phyloP scores from a whole-genome alignment of 2,329 filamentous ascomycete genomes.

The Cytospora chrysosperma region DNA sequence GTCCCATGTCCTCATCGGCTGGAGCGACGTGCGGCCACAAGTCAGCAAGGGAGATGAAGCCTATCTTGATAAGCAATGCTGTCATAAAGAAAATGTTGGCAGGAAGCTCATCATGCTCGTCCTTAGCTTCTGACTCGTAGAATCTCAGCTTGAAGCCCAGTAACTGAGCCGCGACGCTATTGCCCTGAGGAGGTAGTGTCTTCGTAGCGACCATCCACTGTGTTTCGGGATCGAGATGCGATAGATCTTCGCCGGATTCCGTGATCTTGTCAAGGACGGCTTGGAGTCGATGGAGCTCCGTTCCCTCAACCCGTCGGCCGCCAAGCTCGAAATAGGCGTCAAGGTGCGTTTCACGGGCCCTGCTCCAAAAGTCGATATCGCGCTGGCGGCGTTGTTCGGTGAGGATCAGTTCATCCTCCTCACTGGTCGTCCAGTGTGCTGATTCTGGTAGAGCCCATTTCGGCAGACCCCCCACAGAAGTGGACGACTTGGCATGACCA shows the following conservation, averaged over 20 bases:
- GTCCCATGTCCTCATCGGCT: constrained; percentile 77
- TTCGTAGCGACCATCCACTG: constrained; percentile 80
- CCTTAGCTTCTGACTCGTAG: constrained; percentile 78
- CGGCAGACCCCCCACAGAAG: constrained; percentile 68
- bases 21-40: constrained; percentile 92
- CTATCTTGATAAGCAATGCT: constrained; percentile 91
- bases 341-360: constrained; percentile 73
- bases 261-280: constrained; percentile 39
- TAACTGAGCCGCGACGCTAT: constrained; percentile 87
- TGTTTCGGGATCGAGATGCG: constrained; percentile 56
- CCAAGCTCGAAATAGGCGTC: constrained; percentile 89
- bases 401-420: constrained; percentile 65
- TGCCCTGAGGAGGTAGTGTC: constrained; percentile 80
- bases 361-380: constrained; percentile 77
- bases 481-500: constrained; percentile 46
- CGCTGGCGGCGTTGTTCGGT: constrained; percentile 58
- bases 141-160: constrained; percentile 97
- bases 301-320: constrained; percentile 63
- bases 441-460: constrained; percentile 79
- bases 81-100: constrained; percentile 92
- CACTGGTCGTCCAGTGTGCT: constrained; percentile 59
- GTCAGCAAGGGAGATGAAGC: constrained; percentile 89
- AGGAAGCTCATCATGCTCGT: constrained; percentile 74
- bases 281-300: constrained; percentile 50
- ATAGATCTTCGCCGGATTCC: constrained; percentile 39